A percentile compares a stretch with the other conserved stretches of the same genome.
These are phyloP conservation scores for Sicyos edulis DNA, from an alignment of 306 rosid genomes.

Conservation along the genomic window DNA sequence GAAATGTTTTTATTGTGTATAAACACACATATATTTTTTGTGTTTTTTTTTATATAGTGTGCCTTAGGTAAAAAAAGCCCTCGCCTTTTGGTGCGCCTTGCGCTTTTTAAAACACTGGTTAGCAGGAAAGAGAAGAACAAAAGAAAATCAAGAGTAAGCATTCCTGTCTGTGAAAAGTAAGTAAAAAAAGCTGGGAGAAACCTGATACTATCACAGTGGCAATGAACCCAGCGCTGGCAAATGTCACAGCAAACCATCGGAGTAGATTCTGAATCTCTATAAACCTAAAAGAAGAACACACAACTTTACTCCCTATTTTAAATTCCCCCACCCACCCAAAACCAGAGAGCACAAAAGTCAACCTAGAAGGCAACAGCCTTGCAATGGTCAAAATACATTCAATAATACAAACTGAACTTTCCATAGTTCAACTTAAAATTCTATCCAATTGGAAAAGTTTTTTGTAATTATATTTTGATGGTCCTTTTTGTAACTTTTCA, in stretches of 20 bases:
- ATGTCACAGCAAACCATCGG: constrained; percentile 99
- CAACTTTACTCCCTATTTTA: neutral
- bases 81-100: too few species aligned
- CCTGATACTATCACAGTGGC: constrained; percentile 97
- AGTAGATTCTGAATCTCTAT: constrained; percentile 97
- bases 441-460: too few species aligned
- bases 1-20: too few species aligned
- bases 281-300: constrained; percentile 56
- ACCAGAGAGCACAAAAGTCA: neutral
- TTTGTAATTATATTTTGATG: too few species aligned
- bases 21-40: too few species aligned
- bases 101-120: too few species aligned
- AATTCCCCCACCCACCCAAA: too few species aligned
- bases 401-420: neutral
- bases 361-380: neutral
- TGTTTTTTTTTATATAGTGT: too few species aligned
- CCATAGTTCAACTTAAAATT: neutral
- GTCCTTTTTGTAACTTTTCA: too few species aligned
- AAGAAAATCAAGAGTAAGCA: neutral
- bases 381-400: neutral
- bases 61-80: too few species aligned
- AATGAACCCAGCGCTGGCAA: constrained; percentile 99
- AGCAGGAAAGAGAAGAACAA: neutral
- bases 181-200: constrained; percentile 23
- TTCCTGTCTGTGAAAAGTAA: neutral